These are phyloP conservation scores for Simmondsia chinensis DNA, from an alignment of 148 eudicot genomes.

Conservation along the genomic window DNA sequence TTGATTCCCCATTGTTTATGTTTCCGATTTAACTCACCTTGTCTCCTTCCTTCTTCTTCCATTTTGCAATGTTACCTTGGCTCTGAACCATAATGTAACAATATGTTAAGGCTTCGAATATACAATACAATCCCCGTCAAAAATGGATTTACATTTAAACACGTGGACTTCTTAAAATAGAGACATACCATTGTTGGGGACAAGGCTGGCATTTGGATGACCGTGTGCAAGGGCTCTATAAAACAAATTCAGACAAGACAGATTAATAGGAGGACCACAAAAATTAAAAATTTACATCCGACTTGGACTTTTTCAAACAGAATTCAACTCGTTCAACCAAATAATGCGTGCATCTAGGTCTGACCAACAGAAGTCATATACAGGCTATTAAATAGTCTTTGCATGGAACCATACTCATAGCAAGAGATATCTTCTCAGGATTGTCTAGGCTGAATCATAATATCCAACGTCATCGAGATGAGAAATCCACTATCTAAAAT, in stretches of 20 bases:
- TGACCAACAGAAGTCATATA: no score
- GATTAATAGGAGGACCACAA: neutral
- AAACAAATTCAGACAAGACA: conserved; percentile 7
- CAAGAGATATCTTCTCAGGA: no score
- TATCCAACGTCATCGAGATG: no score
- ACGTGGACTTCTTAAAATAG: neutral
- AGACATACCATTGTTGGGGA: conserved; percentile 89
- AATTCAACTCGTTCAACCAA: neutral
- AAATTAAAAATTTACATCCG: neutral
- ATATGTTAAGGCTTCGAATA: neutral
- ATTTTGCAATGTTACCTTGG: conserved; percentile 89
- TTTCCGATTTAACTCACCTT: conserved; percentile 40
- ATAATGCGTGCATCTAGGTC: no score
- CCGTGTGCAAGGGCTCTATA: conserved; percentile 58
- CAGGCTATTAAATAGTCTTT: no score
- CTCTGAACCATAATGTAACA: conserved; percentile 30
- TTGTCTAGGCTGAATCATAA: no score
- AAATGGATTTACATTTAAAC: neutral
- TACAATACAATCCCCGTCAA: neutral
- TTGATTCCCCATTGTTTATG: no score
- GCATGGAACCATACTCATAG: no score
- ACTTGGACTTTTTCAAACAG: neutral
- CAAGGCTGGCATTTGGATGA: conserved; percentile 85
- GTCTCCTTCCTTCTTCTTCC: conserved; percentile 93
- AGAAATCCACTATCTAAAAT: no score